Conservation (phyloP, 2,329 filamentous ascomycete species). For the Boeremia lycopersici region DNA sequence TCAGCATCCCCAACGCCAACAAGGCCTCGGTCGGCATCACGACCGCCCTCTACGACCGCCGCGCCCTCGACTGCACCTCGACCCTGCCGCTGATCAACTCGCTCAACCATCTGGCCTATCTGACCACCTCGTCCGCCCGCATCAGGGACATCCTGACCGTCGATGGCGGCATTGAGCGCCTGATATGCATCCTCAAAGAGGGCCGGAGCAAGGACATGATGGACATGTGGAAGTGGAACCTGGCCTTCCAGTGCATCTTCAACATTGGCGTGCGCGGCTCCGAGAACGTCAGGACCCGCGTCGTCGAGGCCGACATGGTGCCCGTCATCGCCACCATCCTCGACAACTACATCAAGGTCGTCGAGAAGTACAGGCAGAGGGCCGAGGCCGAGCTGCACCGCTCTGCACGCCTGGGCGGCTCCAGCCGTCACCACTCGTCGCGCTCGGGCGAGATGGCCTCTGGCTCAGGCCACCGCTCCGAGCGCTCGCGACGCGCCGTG, state of each 20-base stretch:
- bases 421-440: conserved; percentile 48
- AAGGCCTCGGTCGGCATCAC: conserved; percentile 99
- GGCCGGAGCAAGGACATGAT: conserved; percentile 97
- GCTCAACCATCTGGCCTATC: conserved; percentile 96
- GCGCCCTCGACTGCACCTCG: conserved; percentile 96
- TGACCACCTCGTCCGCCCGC: conserved; percentile 95
- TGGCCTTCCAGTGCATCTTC: conserved; percentile 98
- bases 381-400: conserved; percentile 78
- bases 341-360: conserved; percentile 96
- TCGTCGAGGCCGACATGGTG: conserved; percentile 98
- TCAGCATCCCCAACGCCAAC: conserved; percentile 98
- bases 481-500: conserved; percentile 70
- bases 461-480: conserved; percentile 45
- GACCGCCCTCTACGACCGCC: conserved; percentile 94
- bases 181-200: conserved; percentile 98
- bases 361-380: conserved; percentile 88
- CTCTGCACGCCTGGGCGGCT: conserved; percentile 54
- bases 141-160: conserved; percentile 98
- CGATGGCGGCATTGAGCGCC: conserved; percentile 94
- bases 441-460: conserved; percentile 46
- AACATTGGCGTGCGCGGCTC: conserved; percentile 98
- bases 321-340: conserved; percentile 98
- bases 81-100: conserved; percentile 98
- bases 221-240: conserved; percentile 99
- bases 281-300: conserved; percentile 88